Conservation (phyloP, 352 stramenopile genomes). For the Phytophthora agathidicida region DNA sequence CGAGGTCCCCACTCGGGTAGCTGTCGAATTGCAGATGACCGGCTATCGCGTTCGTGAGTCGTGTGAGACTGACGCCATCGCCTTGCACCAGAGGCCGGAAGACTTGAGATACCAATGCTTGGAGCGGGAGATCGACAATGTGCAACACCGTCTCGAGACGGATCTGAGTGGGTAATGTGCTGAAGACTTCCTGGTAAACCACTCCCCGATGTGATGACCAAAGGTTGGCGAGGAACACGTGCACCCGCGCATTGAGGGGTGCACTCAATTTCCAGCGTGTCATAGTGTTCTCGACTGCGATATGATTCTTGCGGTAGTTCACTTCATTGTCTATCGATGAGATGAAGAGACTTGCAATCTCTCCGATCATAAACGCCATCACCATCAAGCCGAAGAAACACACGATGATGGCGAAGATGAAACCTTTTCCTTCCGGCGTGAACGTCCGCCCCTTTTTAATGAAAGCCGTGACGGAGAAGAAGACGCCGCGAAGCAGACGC, state of each 20-base stretch:
- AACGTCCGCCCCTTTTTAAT: constrained; percentile 63
- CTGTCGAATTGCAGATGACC: constrained; percentile 52
- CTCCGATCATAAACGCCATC: constrained; percentile 77
- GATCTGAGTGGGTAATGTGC: constrained; percentile 50
- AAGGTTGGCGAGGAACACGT: constrained; percentile 53
- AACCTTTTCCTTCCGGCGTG: constrained; percentile 31
- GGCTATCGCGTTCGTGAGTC: constrained; percentile 12
- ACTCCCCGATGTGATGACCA: constrained; percentile 64
- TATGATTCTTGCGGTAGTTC: constrained; percentile 69
- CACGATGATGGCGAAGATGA: constrained; percentile 58
- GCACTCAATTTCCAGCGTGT: constrained; percentile 49
- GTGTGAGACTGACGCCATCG: constrained; percentile 12
- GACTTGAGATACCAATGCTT: constrained; percentile 36
- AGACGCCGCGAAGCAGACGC: constrained; percentile 55
- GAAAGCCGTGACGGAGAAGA: constrained; percentile 64
- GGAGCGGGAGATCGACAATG: constrained; percentile 47
- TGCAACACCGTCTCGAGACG: constrained; percentile 49
- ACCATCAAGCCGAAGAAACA: constrained; percentile 59
- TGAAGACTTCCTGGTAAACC: constrained; percentile 61
- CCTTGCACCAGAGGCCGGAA: constrained; percentile 28
- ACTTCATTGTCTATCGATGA: constrained; percentile 70
- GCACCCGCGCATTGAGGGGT: constrained; percentile 47
- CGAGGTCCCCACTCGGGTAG: constrained; percentile 53
- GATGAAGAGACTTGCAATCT: constrained; percentile 73
- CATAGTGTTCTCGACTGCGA: constrained; percentile 56